A percentile compares a stretch with the other conserved stretches of the same genome.
phyloP scores from a whole-genome alignment of 78 protist genomes.

The Dictyostelium discoideum region dicty_2.7 NC_007088.5:8328001-8328500 shows the following conservation, averaged over 20 bases:
- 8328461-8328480: conserved; percentile 34
- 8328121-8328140: background rate
- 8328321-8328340: background rate
- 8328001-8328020: conserved; percentile 56
- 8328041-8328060: conserved; percentile 36
- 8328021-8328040: conserved; percentile 31
- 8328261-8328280: background rate
- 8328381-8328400: background rate
- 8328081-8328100: background rate
- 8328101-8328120: background rate
- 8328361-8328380: background rate
- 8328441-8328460: conserved; percentile 5
- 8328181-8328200: conserved; percentile 26
- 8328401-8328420: background rate
- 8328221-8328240: background rate
- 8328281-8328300: background rate
- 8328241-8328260: background rate
- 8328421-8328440: background rate
- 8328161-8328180: conserved; percentile 7
- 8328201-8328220: conserved; percentile 37
- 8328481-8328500: background rate
- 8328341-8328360: background rate
- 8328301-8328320: background rate
- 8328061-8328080: background rate
- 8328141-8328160: background rate